These are phyloP conservation scores for Ceratocystis huliohia DNA, from an alignment of 2,329 filamentous ascomycete genomes.

Conservation along the genomic window DNA sequence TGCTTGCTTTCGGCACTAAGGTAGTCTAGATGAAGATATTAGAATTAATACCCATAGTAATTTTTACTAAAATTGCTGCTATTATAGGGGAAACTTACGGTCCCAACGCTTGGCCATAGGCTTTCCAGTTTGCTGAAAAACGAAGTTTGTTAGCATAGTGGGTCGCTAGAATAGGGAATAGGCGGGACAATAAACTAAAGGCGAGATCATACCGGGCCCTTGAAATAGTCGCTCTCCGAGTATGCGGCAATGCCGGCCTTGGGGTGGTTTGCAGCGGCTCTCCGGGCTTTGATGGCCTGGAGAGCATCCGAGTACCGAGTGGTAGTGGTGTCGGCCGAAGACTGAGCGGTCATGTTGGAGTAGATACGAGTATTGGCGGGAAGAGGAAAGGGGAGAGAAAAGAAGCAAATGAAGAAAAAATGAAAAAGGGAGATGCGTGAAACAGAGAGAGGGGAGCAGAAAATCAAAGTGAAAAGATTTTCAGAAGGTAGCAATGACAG, in stretches of 20 bases:
- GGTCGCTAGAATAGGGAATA: not conserved
- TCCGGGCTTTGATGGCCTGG: slow-evolving; percentile 52
- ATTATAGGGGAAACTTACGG: slow-evolving; percentile 42
- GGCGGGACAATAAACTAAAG: not conserved
- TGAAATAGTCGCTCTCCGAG: slow-evolving; percentile 72
- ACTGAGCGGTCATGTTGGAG: slow-evolving; percentile 10
- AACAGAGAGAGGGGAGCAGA: not conserved
- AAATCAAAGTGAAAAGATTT: not conserved
- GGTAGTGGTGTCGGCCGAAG: slow-evolving; percentile 10
- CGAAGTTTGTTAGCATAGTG: not conserved
- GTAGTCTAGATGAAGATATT: slow-evolving; percentile 32
- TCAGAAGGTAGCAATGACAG: not conserved
- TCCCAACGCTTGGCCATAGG: slow-evolving; percentile 75
- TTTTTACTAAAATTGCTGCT: too few species aligned
- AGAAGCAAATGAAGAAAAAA: not conserved
- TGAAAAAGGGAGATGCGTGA: not conserved
- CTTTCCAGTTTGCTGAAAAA: slow-evolving; percentile 38
- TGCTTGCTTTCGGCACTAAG: slow-evolving; percentile 50
- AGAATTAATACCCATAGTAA: slow-evolving; percentile 13
- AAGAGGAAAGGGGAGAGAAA: not conserved
- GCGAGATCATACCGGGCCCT: slow-evolving; percentile 47
- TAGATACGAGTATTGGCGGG: not conserved
- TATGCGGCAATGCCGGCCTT: slow-evolving; percentile 64
- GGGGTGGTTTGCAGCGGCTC: slow-evolving; percentile 59
- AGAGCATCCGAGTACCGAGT: slow-evolving; percentile 27